These are phyloP conservation scores for Trebouxia gelatinosa DNA, from an alignment of 163 green algal species.

Conservation along the genomic window DNA sequence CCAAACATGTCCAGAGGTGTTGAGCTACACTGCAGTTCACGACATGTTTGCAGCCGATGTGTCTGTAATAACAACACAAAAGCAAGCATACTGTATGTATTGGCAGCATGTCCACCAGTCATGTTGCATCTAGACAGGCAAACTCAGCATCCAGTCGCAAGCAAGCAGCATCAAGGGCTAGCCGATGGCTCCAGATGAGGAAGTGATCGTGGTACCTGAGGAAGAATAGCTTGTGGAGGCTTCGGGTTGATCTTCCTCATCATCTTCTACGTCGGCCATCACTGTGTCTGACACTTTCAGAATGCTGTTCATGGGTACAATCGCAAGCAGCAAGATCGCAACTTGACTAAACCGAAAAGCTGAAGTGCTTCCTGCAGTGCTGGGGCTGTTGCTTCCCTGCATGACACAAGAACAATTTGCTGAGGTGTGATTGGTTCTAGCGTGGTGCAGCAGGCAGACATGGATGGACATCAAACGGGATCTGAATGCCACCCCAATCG, in stretches of 20 bases:
- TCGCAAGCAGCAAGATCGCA: not conserved
- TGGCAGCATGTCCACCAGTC: not conserved
- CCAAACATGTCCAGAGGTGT: no score
- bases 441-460: not conserved
- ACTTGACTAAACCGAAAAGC: slow-evolving; percentile 8
- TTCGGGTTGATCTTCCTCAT: not conserved
- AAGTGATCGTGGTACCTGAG: no score
- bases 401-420: not conserved
- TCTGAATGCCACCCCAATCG: no score
- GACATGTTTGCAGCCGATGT: no score
- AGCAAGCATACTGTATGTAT: no score
- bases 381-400: not conserved
- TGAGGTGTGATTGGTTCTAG: not conserved
- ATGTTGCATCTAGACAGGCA: no score
- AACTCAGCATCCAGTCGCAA: no score
- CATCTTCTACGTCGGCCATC: slow-evolving; percentile 19
- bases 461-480: not conserved
- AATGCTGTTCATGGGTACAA: slow-evolving; percentile 19
- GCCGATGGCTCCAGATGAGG: no score
- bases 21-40: no score
- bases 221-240: slow-evolving; percentile 1
- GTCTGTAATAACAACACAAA: no score
- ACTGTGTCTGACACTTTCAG: slow-evolving; percentile 15
- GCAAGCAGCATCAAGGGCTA: no score
- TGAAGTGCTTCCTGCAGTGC: not conserved